Base-by-base conservation (phyloP, 805 yeast species). In the Ogataea paraovalis region DNA sequence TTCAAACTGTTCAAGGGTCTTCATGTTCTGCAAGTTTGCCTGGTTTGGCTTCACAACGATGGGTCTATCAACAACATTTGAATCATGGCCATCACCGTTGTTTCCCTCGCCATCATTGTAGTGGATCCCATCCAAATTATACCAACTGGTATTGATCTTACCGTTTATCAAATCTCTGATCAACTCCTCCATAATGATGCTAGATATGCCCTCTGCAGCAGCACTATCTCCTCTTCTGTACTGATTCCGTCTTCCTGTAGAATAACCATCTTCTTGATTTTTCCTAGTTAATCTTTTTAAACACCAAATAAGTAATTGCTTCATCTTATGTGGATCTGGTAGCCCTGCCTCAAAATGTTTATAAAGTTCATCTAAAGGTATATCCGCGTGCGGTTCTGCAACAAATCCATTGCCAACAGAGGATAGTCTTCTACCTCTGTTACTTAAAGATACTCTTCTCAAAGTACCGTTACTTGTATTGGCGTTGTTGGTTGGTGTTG, bases 271-370 rank as follows among this genome's bases (percentile, higher is more conserved):
- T 10, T 14, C 14, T 23, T 42, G 27, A 23, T 23, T 14, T 6
- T 9, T 32, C 7, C 55, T 60, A 39, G 76, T 53, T 32, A 72
- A 70, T 55, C 83, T 72, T 50, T 77, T 78, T 28, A 80, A 72
- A 52, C 87, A 79, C 94, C 92, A 85, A 2, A 78, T 69, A 41
- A 86, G 60, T 23, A 87, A 61, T 57, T 84, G 89, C 52, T 84
- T 72, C 84, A 87, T 80, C 52, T 80, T 73, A 55, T 82, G 85
- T 2, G 91, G 89, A 43, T 82, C 91, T 0, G 92, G 87, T 36
- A 83, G 55, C 32, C 76, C 74, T 4, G 70, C 62, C 52, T 85
- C 86, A 28, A 86, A 62, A 56, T 81, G 82, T 57, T 83, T 84
- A 61, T 76, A 80, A 56, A 80, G 80, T 45, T 80, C 82, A 9